These are phyloP conservation scores for Apiospora aurea DNA, from an alignment of 2,329 filamentous ascomycete species.

Conservation along the genomic window DNA sequence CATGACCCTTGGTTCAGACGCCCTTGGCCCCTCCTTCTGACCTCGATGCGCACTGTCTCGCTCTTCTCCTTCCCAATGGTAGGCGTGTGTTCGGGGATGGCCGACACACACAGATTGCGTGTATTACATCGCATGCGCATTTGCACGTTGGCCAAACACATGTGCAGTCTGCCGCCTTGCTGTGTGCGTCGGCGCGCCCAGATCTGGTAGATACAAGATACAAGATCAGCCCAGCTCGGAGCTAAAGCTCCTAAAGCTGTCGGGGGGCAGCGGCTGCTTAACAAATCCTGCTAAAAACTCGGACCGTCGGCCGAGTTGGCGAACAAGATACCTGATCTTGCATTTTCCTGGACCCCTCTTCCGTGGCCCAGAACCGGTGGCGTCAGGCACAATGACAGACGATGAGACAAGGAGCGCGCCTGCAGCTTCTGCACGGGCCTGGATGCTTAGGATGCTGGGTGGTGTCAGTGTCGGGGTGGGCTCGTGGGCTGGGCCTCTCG, in stretches of 20 bases:
- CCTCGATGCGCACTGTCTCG: not conserved
- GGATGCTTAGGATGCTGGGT: not conserved
- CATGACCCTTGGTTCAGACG: not conserved
- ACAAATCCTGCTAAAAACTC: conserved; percentile 9
- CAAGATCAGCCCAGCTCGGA: not conserved
- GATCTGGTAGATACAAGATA: not conserved
- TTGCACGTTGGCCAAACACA: not conserved
- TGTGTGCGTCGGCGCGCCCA: not conserved
- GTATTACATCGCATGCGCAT: not conserved
- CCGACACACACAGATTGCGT: not conserved
- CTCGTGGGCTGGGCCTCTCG: no score
- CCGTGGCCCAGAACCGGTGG: not conserved
- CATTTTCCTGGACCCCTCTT: not conserved
- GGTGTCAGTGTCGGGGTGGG: no score
- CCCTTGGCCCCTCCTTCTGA: not conserved
- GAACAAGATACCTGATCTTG: not conserved
- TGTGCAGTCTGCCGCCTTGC: not conserved
- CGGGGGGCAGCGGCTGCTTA: not conserved
- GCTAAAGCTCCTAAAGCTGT: not conserved
- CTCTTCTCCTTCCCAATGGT: not conserved
- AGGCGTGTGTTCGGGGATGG: not conserved
- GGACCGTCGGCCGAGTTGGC: not conserved
- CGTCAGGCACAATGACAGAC: conserved; percentile 16
- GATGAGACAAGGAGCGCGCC: no score
- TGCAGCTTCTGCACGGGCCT: not conserved